A percentile compares a stretch with the other conserved stretches of the same genome.
phyloP scores from a whole-genome alignment of 176 grass and related monocot species.

The Oryza coarctata region DNA sequence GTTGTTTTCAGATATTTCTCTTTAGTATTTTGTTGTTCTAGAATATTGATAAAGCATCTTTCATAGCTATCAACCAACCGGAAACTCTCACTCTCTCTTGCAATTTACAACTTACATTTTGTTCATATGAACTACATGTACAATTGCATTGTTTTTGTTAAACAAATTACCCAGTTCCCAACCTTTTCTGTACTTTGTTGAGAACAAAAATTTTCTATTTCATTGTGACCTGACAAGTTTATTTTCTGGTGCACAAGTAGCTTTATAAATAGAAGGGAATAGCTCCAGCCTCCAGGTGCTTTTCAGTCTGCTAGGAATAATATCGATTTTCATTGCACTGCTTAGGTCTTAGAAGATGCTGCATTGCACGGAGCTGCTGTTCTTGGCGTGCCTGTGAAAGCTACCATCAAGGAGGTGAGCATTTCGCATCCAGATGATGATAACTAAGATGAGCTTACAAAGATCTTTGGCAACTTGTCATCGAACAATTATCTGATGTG shows the following conservation, averaged over 20 bases:
- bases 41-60: slow-evolving; percentile 10
- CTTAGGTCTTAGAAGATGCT: slow-evolving; percentile 87
- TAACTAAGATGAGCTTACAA: neutral
- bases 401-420: slow-evolving; percentile 88
- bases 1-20: neutral
- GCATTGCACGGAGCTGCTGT: slow-evolving; percentile 90
- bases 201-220: neutral
- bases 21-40: neutral
- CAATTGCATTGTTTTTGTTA: neutral
- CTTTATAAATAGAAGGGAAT: neutral
- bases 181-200: neutral
- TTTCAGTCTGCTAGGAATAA: slow-evolving; percentile 9
- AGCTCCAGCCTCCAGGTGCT: neutral
- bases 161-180: neutral
- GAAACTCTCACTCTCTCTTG: neutral
- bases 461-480: neutral
- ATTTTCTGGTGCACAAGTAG: neutral
- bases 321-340: slow-evolving; percentile 30
- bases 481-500: neutral
- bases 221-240: neutral
- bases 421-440: neutral
- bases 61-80: slow-evolving; percentile 8
- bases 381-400: slow-evolving; percentile 95
- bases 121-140: neutral
- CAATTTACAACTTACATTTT: slow-evolving; percentile 13